Conservation (phyloP, 176 grass and related monocot species). For the Tillandsia fasciculata region DNA sequence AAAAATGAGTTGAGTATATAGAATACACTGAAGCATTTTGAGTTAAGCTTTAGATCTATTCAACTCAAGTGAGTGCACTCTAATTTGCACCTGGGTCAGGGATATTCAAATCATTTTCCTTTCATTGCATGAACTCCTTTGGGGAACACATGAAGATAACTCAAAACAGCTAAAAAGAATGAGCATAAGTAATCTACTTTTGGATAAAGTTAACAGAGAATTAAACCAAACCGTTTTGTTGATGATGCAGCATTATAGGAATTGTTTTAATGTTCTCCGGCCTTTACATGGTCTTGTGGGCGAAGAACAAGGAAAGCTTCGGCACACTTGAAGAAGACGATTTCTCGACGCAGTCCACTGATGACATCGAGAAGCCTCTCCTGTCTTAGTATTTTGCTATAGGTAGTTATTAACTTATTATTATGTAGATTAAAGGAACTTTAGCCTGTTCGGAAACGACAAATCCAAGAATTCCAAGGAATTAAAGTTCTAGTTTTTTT, state of each 20-base stretch:
- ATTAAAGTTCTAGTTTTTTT: no score
- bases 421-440: no score
- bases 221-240: neutral
- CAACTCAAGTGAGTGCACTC: no score
- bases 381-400: conserved; percentile 18
- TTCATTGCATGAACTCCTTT: no score
- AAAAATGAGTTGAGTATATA: neutral
- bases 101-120: no score
- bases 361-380: conserved; percentile 32
- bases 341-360: neutral
- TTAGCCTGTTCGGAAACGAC: no score
- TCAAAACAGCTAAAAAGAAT: neutral
- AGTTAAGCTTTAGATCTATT: no score
- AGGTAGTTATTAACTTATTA: neutral
- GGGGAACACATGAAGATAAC: no score
- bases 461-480: no score
- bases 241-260: conserved; percentile 33
- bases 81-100: no score
- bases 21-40: neutral
- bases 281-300: conserved; percentile 55
- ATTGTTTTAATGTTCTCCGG: conserved; percentile 51
- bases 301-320: conserved; percentile 34
- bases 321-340: neutral
- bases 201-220: neutral
- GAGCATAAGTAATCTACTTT: neutral